phyloP scores from a whole-genome alignment of 2,329 filamentous ascomycete genomes.

The Passalora sequoiae region DNA sequence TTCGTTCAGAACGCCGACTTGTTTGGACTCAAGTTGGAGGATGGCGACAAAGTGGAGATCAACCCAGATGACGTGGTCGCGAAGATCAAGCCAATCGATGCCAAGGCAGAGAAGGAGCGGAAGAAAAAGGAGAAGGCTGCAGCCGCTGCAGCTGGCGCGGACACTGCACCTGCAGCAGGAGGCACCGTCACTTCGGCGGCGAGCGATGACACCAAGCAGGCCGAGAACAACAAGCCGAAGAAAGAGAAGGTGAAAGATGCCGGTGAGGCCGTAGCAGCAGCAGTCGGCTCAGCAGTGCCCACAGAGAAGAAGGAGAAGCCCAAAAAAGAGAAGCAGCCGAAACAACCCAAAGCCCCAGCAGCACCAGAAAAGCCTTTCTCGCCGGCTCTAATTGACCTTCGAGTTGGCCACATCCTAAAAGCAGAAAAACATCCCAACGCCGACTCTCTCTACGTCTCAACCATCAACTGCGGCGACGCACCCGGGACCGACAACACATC shows the following conservation, averaged over 20 bases:
- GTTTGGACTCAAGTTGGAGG: constrained; percentile 63
- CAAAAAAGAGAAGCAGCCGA: constrained; percentile 84
- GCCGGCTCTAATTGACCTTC: constrained; percentile 83
- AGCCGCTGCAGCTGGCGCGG: constrained; percentile 49
- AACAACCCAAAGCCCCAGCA: constrained; percentile 56
- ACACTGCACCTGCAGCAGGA: constrained; percentile 44
- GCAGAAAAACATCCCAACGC: constrained; percentile 93
- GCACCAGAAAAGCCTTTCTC: constrained; percentile 70
- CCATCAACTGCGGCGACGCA: constrained; percentile 87
- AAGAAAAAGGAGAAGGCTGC: constrained; percentile 91
- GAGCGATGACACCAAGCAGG: constrained; percentile 45
- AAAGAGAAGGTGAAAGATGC: constrained; percentile 43
- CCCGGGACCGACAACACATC: constrained; percentile 81
- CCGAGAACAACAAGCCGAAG: constrained; percentile 33
- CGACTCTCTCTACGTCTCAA: constrained; percentile 91
- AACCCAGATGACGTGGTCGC: constrained; percentile 76
- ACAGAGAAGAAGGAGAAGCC: constrained; percentile 61
- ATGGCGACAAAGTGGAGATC: constrained; percentile 70
- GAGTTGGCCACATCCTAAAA: constrained; percentile 95
- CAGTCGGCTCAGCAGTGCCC: constrained; percentile 40
- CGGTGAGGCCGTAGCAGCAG: constrained; percentile 46
- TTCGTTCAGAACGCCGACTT: constrained; percentile 84
- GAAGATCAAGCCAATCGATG: constrained; percentile 81
- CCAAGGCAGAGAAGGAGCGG: constrained; percentile 92
- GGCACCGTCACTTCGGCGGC: constrained; percentile 40